Base-by-base conservation (phyloP, 306 rosid genomes). In the Cucurbita maxima region DNA sequence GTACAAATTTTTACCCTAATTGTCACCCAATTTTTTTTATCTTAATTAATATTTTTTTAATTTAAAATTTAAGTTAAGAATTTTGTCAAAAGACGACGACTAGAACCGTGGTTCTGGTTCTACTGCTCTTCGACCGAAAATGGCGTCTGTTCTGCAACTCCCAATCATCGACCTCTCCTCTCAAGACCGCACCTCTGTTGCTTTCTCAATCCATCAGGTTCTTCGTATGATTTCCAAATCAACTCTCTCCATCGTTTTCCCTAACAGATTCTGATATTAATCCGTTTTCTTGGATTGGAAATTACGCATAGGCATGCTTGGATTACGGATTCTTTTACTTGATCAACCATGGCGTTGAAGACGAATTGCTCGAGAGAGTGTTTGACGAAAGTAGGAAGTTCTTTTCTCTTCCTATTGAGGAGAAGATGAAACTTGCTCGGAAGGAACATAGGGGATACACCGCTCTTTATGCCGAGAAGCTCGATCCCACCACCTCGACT, bases 301-400 rank as follows among this genome's bases (percentile, higher is more conserved):
- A 10, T 66, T 44, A 3, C 8, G 20, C n/a, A 51, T 63, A 90
- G 97, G 97, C 96, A 1, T 88, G 98, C 78, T 72, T 74, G 36
- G 94, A 88, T 3, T 74, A 72, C 72, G 98, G 97, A 12, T 93
- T 93, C 89, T 93, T 93, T 59, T 88, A 93, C 85, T 72, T 93
- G 16, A 82, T 93, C 76, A 93, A 93, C 76, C 96, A 90, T 36
- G 96, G 97, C 12, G 84, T 93, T 15, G 92, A 86, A 63, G 52
- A 84, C 0, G 83, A 86, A 75, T 70, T 86, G 58, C 10, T 82
- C 51, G 75, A 47, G 7, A 43, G 72, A 56, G 82, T 79, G 64
- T 88, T 93, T 44, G 61, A 75, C 1, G 78, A 86, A 43, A 93
- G 94, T 77, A 69, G 71, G 41, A 73, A 81, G 10, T 84, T 90